Evolutionary conservation across 2,329 filamentous ascomycete species (phyloP).

Genomic region (Chrysoporthe cubensis): DNA sequence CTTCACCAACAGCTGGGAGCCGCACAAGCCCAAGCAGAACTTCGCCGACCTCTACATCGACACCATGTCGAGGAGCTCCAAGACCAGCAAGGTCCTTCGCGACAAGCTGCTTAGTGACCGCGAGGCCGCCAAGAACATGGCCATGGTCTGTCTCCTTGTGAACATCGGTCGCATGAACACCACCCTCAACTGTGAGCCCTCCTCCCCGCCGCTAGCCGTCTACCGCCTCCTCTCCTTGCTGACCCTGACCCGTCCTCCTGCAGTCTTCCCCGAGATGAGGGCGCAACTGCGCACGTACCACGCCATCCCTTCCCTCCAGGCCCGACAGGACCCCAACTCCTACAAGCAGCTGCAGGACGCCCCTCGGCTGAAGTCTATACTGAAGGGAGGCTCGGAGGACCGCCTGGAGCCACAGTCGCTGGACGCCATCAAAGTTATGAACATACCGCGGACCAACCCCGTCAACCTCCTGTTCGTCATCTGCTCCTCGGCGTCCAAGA

Average conservation of each 20-base stretch:
- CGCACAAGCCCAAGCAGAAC: constrained; percentile 64
- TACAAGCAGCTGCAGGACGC: constrained; percentile 99
- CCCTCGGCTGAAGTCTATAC: constrained; percentile 91
- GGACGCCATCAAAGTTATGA: constrained; percentile 73
- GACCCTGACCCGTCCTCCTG: constrained; percentile 34
- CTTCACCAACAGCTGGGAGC: constrained; percentile 91
- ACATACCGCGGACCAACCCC: constrained; percentile 82
- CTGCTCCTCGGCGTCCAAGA: constrained; percentile 84
- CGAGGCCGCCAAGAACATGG: constrained; percentile 94
- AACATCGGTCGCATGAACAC: constrained; percentile 99
- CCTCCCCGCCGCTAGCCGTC: constrained; percentile 13
- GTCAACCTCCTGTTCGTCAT: constrained; percentile 97
- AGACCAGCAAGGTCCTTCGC: constrained; percentile 97
- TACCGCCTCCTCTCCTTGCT: constrained; percentile 4
- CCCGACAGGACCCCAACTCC: constrained; percentile 89
- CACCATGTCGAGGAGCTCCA: constrained; percentile 97
- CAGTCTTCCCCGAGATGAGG: constrained; percentile 99
- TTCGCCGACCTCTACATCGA: constrained; percentile 98
- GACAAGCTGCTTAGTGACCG: constrained; percentile 94
- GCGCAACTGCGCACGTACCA: constrained; percentile 97
- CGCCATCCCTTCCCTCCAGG: constrained; percentile 94
- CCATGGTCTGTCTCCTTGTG: constrained; percentile 97
- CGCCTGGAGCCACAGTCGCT: constrained; percentile 80
- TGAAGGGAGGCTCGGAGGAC: constrained; percentile 96
- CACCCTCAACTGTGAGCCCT: constrained; percentile 85